phyloP scores from a whole-genome alignment of 495 filamentous ascomycete species.

The Acidiella bohemica region DNA sequence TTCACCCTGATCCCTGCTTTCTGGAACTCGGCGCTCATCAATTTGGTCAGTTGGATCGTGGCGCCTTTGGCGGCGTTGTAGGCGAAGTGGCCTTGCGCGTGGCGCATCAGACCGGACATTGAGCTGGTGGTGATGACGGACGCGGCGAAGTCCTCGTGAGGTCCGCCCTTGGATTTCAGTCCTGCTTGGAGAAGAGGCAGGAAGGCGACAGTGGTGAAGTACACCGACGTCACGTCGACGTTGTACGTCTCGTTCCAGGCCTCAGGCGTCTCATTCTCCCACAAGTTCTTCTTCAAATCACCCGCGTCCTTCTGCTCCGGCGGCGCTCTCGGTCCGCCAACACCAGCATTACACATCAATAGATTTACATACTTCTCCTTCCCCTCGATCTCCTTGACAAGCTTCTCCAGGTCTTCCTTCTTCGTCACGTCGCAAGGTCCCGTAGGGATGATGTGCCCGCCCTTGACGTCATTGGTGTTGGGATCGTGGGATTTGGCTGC shows the following conservation, averaged over 20 bases:
- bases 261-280: slow-evolving; percentile 31
- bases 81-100: slow-evolving; percentile 32
- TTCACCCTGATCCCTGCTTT: slow-evolving; percentile 34
- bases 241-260: slow-evolving; percentile 30
- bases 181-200: slow-evolving; percentile 33
- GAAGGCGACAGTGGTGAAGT: slow-evolving; percentile 34
- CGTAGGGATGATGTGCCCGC: slow-evolving; percentile 30
- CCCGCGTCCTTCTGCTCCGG: slow-evolving; percentile 24
- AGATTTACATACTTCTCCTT: slow-evolving; percentile 30
- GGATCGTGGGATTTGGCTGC: slow-evolving; percentile 30
- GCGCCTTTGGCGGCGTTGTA: slow-evolving; percentile 34
- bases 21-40: slow-evolving; percentile 38
- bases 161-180: slow-evolving; percentile 21
- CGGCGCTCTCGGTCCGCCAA: slow-evolving; percentile 27
- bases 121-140: slow-evolving; percentile 33
- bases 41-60: slow-evolving; percentile 31
- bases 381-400: slow-evolving; percentile 24
- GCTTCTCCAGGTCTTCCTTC: slow-evolving; percentile 28
- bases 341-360: slow-evolving; percentile 27
- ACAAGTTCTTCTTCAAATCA: slow-evolving; percentile 29
- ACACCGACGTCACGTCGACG: slow-evolving; percentile 31
- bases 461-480: slow-evolving; percentile 1
- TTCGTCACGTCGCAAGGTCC: slow-evolving; percentile 34
- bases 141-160: slow-evolving; percentile 24
- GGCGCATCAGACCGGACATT: slow-evolving; percentile 32